Evolutionary conservation across 441 rosid species (phyloP), one percentile per base, ranked within the genome.

Genomic region (Geranium incanum): DNA sequence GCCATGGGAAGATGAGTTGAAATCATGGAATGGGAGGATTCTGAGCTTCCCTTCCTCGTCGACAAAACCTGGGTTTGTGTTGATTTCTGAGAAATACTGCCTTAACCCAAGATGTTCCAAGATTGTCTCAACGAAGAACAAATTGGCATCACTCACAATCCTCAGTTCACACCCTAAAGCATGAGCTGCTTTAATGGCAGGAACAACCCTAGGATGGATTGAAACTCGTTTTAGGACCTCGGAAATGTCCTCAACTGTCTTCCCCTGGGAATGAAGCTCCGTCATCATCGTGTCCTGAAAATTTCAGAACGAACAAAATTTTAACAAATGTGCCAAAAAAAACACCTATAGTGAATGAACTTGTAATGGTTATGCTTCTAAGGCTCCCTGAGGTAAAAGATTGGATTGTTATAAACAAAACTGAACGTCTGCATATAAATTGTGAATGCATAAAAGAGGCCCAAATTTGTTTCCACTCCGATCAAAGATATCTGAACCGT

Each of bases 271-370:
- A 57, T 91, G 89, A 55, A 93, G 82, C 85, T 93, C 97, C 81
- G 5, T 66, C 98, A 93, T 89, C 97, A 93, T 86, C 83, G 91
- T 86, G 79, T 90, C 93, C 98, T 93, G 79, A 60, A 60, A 67
- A 4, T 33, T 7, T 55, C 18, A 16, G 6, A 72, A 45, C 6
- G 0, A 57, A 36, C 8, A 39, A 39, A 39, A 7, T 4, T 39
- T 39, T 4, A 39, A 0, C 43, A 7, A 39, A 4, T 4, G 2
- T 39, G 43, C 43, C 2, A 7, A 39, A 39, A 4, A 4, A 39
- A 28, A 28, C 33, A 28, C 33, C 3, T 28, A 28, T 28, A 28
- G 2, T 28, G 33, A 28, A 1, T 28, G 3, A 28, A 28, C 33
- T 28, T 28, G 33, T 28, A 28, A 28, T 28, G 1, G 33, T 28